Evolutionary conservation across 768 basidiomycete genomes (phyloP), one percentile per base, ranked within the genome.

Genomic region (Phaeotremella fagi): DNA sequence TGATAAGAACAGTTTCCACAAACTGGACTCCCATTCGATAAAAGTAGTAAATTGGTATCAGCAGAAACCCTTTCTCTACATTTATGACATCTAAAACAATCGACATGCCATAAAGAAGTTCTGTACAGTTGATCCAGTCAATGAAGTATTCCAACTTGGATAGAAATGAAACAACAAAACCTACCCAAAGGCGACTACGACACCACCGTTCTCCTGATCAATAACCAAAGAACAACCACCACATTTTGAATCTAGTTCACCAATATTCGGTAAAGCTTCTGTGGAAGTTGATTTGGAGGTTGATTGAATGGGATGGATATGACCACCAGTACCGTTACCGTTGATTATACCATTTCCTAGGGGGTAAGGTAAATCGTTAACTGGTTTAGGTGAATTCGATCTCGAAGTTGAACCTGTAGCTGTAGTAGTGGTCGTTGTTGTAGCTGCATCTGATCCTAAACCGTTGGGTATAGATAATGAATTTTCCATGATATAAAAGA

Each of bases 11-110:
- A 73, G 33, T 70, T 70, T 3, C 67, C 66, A 46, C 72, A 74
- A 11, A 99, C 91, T 33, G 95, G 95, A n/a, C 87, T 89, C 22
- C 95, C 95, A 75, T 99, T 94, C 27, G 91, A 92, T 46, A 99
- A 83, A 11, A 99, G 80, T 29, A 98, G 81, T n/a, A 99, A 81
- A 76, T 95, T 98, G 23, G 94, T 95, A 75, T 97, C 94, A 25
- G 94, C 90, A 51, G 72, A 92, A 60, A 98, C 92, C 70, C 86
- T 83, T 73, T 91, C 82, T 53, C 81, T 79, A 73, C 94, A 98
- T 77, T 98, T 99, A 33, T 91, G 91, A 71, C 95, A 99, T 62
- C 88, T 90, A 80, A 97, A 97, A 76, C 78, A 78, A 52, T 73
- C 72, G 15, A 72, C 67, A 48, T 76, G 91, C 79, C 94, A 95